Evolutionary conservation across 495 filamentous ascomycete genomes (phyloP).

Genomic region (Talaromyces thailandensis): DNA sequence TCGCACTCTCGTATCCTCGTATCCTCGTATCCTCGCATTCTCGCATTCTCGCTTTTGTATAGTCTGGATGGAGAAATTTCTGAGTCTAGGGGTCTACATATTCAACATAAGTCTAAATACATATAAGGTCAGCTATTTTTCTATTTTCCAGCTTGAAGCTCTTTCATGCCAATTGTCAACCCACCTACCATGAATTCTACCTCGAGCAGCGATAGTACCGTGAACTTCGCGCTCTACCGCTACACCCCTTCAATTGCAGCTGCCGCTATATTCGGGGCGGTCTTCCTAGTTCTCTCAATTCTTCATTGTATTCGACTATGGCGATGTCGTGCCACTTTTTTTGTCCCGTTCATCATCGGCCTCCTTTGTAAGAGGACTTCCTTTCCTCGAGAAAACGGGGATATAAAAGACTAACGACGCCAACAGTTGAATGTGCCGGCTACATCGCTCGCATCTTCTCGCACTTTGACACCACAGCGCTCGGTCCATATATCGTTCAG

Average conservation of each 20-base stretch:
- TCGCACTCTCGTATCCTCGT: background rate
- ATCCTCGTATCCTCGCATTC: background rate
- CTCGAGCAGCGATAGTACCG: background rate
- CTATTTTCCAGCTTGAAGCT: background rate
- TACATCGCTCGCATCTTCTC: conserved; percentile 35
- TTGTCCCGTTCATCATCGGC: conserved; percentile 50
- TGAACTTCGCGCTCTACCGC: conserved; percentile 9
- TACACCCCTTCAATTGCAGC: conserved; percentile 37
- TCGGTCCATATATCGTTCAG: conserved; percentile 28
- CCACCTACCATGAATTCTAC: background rate
- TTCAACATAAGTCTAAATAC: background rate
- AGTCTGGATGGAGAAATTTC: background rate
- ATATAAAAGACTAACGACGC: background rate
- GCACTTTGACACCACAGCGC: conserved; percentile 12
- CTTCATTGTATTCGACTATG: conserved; percentile 41
- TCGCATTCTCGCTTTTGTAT: background rate
- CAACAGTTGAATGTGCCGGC: conserved; percentile 47
- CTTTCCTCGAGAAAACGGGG: background rate
- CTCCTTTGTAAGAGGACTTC: conserved; percentile 43
- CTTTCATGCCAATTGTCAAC: background rate
- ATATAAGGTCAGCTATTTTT: background rate
- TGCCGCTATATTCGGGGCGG: conserved; percentile 36
- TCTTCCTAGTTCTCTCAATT: conserved; percentile 40
- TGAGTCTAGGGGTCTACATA: background rate
- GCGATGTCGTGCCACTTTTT: conserved; percentile 46